A percentile compares a stretch with the other conserved stretches of the same genome.
Evolutionary conservation across 1,284 basidiomycete genomes (phyloP).

Genomic region (Xanthoconium separans): DNA sequence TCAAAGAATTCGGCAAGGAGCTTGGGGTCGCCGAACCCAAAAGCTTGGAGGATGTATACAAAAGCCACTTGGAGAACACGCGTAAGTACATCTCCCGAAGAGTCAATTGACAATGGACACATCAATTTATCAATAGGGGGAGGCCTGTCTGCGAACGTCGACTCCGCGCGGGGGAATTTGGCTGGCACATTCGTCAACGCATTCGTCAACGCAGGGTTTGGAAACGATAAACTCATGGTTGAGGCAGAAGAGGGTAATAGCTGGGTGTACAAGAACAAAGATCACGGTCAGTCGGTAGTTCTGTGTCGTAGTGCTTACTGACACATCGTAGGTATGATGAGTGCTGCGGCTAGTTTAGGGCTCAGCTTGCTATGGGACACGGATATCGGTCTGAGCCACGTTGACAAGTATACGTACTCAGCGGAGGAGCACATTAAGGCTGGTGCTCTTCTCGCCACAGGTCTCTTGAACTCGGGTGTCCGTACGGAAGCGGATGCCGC

Average conservation of each 20-base stretch:
- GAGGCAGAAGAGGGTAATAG: constrained; percentile 94
- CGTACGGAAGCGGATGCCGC: constrained; percentile 95
- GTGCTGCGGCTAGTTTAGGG: constrained; percentile 92
- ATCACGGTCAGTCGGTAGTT: constrained; percentile 64
- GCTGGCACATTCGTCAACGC: constrained; percentile 99
- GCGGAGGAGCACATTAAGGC: constrained; percentile 98
- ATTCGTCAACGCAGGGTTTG: constrained; percentile 98
- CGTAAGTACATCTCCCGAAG: constrained; percentile 44
- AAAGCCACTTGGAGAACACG: constrained; percentile 91
- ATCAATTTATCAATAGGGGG: constrained; percentile 43
- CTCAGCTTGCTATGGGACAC: constrained; percentile 96
- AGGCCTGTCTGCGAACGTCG: constrained; percentile 70
- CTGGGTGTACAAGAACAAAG: constrained; percentile 99
- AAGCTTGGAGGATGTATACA: constrained; percentile 96
- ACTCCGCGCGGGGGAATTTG: constrained; percentile 93
- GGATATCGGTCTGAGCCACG: constrained; percentile 89
- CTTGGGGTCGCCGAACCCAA: constrained; percentile 89
- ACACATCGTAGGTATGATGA: constrained; percentile 79
- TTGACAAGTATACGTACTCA: constrained; percentile 98
- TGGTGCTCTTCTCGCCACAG: constrained; percentile 93
- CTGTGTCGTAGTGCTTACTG: constrained; percentile 1
- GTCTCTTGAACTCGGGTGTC: constrained; percentile 88
- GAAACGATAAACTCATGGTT: constrained; percentile 98
- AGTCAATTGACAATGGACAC: not conserved
- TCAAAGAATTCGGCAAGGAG: constrained; percentile 94